These are phyloP conservation scores for Tuber microsphaerosporum DNA, from an alignment of 495 filamentous ascomycete species.

Conservation along the genomic window DNA sequence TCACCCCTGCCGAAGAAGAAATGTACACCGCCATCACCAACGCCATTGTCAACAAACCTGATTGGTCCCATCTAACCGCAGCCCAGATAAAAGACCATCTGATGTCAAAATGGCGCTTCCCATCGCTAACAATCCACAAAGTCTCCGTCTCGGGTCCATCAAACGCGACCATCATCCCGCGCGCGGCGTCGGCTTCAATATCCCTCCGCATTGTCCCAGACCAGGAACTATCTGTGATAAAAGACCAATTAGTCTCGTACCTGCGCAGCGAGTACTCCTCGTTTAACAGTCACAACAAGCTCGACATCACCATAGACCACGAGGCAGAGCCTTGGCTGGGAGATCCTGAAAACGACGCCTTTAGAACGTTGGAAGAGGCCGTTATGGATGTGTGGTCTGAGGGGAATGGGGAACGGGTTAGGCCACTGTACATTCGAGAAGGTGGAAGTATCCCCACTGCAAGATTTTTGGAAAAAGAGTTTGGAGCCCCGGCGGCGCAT, in stretches of 20 bases:
- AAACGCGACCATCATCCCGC: conserved; percentile 79
- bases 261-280: conserved; percentile 63
- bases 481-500: conserved; percentile 84
- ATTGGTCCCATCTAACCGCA: conserved; percentile 28
- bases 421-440: conserved; percentile 86
- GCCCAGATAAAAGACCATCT: conserved; percentile 46
- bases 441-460: conserved; percentile 91
- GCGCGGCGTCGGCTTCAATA: conserved; percentile 72
- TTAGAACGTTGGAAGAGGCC: conserved; percentile 77
- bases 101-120: conserved; percentile 93
- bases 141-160: conserved; percentile 78
- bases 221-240: conserved; percentile 71
- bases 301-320: conserved; percentile 78
- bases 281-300: conserved; percentile 68
- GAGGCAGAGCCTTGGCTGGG: conserved; percentile 95
- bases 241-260: conserved; percentile 57
- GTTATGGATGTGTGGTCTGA: conserved; percentile 72
- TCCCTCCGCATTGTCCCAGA: conserved; percentile 91
- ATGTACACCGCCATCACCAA: conserved; percentile 77
- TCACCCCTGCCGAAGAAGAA: conserved; percentile 67
- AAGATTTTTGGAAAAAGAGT: conserved; percentile 90
- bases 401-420: conserved; percentile 41
- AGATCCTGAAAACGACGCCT: conserved; percentile 83
- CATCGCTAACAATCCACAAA: conserved; percentile 85
- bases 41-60: conserved; percentile 57